Base-by-base conservation (phyloP, 768 basidiomycete genomes). In the Rhodotorula babjevae region DNA sequence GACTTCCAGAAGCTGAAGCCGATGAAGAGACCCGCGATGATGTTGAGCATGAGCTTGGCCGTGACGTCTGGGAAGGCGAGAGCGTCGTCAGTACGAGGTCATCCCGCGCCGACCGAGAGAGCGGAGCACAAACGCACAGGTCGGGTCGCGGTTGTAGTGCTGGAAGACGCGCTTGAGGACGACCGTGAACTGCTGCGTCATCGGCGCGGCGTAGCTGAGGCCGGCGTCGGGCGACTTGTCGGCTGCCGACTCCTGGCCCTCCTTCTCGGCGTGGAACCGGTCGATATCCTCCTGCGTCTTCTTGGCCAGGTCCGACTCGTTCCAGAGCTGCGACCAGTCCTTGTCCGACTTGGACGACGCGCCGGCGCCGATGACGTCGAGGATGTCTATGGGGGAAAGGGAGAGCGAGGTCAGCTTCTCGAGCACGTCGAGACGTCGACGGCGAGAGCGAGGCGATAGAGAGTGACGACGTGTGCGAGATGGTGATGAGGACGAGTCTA, bases 271-370 rank as follows among this genome's bases (percentile, higher is more conserved):
- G 76, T 86, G 83, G 10, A 89, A 91, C 50, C 89, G 86, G 42
- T 81, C 79, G 68, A 87, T 85, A 68, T 86, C 83, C 10, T 77
- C 76, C 72, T 81, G 80, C 25, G 83, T 80, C 7, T 79, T 69
- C n/a, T 77, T 73, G 59, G 77, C 79, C 81, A 93, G 89, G 65
- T 88, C 85, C 2, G 90, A 90, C 42, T 91, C 84, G 56, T 86
- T 81, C 93, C 93, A 95, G 61, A 92, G 83, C 72, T 91, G 87
- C 67, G 87, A 87, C 93, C 93, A 95, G 77, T 95, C 92, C 46
- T 87, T 86, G 67, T 88, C 85, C 50, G 91, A 56, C 55, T 60
- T 65, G 68, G 87, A 85, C 0, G 88, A 85, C 18, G 87, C 84
- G 33, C 82, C 82, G 56, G 90, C 85, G 62, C 91, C 91, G 65